Evolutionary conservation across 1,284 basidiomycete genomes (phyloP), one percentile per base, ranked within the genome.

Genomic region (Paramarasmius palmivorus): DNA sequence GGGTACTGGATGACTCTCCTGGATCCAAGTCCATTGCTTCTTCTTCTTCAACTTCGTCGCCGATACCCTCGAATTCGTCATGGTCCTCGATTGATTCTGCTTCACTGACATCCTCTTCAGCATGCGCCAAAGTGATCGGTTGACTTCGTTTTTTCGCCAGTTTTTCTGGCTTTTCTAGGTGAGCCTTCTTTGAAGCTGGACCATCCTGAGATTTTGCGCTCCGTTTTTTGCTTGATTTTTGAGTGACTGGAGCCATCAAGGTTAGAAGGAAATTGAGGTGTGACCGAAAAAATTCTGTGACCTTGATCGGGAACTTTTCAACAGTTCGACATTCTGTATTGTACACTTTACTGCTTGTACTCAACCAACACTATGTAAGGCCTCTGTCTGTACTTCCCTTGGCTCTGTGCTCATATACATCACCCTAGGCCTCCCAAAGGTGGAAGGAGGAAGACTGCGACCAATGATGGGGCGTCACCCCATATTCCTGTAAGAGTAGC

Each of bases 161-260:
- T 54, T 62, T 37, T 23, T 45, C 34, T 64, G 63, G 35, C 64
- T 65, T 56, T 65, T 72, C 77, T 4, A 74, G 52, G 54, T 78
- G 77, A 2, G 65, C 61, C 64, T 82, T 86, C 69, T 88, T 88
- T 1, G 71, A 14, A 53, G 75, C 77, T 2, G 77, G 74, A 2
- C 78, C 80, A 17, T 65, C 64, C 55, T 82, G 78, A 1, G 75
- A 69, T 0, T 71, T 22, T 1, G 80, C 76, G 5, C 70, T 59
- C 25, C 84, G 73, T 61, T 87, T 88, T 63, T 77, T 82, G 14
- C 60, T 57, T 34, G 58, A 60, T 60, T 72, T 76, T 50, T 59
- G 58, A 20, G 60, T 22, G 35, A 25, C 51, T 26, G 63, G 61
- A n/a, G 63, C 63, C 66, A 69, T 68, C n/a, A 14, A 20, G 41